Percentiles rank a stretch among this genome's conserved stretches.
Evolutionary conservation across 208 protist genomes (phyloP).

Genomic region (Angomonas ambiguus): DNA sequence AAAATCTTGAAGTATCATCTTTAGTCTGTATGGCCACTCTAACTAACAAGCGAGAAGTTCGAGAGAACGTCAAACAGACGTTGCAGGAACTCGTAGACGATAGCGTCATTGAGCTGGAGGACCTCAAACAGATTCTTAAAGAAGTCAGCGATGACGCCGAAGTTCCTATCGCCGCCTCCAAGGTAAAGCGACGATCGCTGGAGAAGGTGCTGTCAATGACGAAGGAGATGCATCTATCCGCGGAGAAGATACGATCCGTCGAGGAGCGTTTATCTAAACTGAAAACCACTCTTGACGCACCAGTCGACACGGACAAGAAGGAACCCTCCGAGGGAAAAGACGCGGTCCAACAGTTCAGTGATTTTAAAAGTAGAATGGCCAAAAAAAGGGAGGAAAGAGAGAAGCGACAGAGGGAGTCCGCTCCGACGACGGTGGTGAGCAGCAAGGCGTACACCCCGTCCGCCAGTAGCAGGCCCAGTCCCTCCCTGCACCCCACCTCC

Average conservation of each 20-base stretch:
- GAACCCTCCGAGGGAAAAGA: neutral
- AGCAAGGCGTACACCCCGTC: neutral
- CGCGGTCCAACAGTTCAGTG: neutral
- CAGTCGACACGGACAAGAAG: neutral
- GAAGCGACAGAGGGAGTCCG: conserved; percentile 5
- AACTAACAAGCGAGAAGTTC: conserved; percentile 66
- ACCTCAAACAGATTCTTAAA: conserved; percentile 48
- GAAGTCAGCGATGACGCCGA: conserved; percentile 34
- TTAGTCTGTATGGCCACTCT: too few species aligned
- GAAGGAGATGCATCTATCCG: neutral
- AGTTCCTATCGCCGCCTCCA: conserved; percentile 15
- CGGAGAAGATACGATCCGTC: neutral
- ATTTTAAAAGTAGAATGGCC: neutral
- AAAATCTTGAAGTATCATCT: neutral
- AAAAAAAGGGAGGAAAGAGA: neutral
- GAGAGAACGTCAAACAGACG: conserved; percentile 44
- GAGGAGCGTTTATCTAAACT: neutral
- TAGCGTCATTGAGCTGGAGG: conserved; percentile 52
- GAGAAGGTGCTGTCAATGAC: conserved; percentile 6
- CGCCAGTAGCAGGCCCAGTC: too few species aligned
- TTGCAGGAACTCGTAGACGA: conserved; percentile 46
- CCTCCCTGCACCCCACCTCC: neutral
- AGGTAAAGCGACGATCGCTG: conserved; percentile 9
- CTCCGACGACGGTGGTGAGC: neutral
- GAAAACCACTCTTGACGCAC: neutral